Percentiles rank a stretch among this genome's conserved stretches.
Evolutionary conservation across 2,329 filamentous ascomycete genomes (phyloP).

Genomic region (Hymenoscyphus occultus): DNA sequence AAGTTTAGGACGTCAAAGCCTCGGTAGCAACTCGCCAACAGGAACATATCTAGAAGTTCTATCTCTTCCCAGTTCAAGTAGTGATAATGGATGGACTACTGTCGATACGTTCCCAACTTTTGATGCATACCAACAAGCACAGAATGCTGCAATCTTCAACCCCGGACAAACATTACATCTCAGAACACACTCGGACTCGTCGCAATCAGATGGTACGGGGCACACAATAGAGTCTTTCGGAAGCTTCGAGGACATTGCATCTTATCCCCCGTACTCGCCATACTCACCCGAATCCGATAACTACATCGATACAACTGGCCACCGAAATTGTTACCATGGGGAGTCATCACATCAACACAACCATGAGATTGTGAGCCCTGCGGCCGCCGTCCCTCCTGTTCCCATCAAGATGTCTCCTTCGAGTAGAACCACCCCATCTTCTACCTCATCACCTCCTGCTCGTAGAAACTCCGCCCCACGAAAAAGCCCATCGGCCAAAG

Average conservation of each 20-base stretch:
- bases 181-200: constrained; percentile 82
- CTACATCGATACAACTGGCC: constrained; percentile 57
- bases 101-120: constrained; percentile 74
- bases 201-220: constrained; percentile 66
- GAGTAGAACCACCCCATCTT: constrained; percentile 58
- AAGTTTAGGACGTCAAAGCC: constrained; percentile 45
- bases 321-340: constrained; percentile 61
- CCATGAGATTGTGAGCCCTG: constrained; percentile 62
- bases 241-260: constrained; percentile 74
- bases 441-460: constrained; percentile 59
- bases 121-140: constrained; percentile 61
- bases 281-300: constrained; percentile 82
- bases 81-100: constrained; percentile 83
- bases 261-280: constrained; percentile 65
- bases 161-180: constrained; percentile 87
- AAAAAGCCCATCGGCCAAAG: constrained; percentile 62
- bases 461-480: constrained; percentile 71
- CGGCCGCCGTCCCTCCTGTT: constrained; percentile 65
- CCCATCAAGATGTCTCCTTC: constrained; percentile 63
- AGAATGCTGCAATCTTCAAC: constrained; percentile 73
- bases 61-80: constrained; percentile 74
- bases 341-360: constrained; percentile 47
- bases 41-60: constrained; percentile 82
- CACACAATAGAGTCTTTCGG: constrained; percentile 56
- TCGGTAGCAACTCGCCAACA: constrained; percentile 66